phyloP scores from a whole-genome alignment of 208 protist genomes.

The Herpetomonas tarakana region DNA sequence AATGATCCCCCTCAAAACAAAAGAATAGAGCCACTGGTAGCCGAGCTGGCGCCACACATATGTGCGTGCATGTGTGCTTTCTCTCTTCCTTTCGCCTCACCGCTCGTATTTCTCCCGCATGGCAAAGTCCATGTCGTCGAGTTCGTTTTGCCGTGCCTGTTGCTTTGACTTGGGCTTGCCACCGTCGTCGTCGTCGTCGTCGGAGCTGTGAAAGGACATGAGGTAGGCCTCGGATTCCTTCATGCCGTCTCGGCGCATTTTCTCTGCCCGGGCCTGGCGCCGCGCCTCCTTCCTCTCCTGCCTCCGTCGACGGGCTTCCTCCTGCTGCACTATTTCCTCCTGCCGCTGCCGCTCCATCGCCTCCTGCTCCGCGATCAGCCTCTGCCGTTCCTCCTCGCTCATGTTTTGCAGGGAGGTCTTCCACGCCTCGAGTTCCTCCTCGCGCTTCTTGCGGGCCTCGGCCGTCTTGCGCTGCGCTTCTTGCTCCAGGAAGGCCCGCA shows the following conservation, averaged over 20 bases:
- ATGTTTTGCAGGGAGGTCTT: constrained; percentile 14
- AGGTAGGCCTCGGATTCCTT: constrained; percentile 5
- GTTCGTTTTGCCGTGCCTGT: constrained; percentile 17
- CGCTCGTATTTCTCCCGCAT: constrained; percentile 25
- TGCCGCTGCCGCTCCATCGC: constrained; percentile 17
- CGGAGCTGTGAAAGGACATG: constrained; percentile 15
- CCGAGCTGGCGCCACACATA: no score
- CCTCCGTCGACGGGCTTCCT: constrained; percentile 10
- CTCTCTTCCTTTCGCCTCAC: background rate
- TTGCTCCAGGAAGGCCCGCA: constrained; percentile 13
- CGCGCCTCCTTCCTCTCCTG: constrained; percentile 24
- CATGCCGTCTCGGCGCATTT: constrained; percentile 13
- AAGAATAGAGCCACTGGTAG: no score
- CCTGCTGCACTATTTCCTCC: constrained; percentile 12
- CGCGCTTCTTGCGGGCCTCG: constrained; percentile 26
- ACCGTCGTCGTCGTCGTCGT: constrained; percentile 31
- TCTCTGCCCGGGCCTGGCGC: constrained; percentile 31
- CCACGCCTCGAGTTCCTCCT: constrained; percentile 15
- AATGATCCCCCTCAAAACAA: no score
- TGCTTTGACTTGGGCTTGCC: constrained; percentile 18
- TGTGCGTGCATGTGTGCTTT: background rate
- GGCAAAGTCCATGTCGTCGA: constrained; percentile 34
- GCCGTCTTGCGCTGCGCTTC: constrained; percentile 27
- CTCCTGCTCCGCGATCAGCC: constrained; percentile 22
- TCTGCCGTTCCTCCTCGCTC: constrained; percentile 21